These are phyloP conservation scores for Hamamelis virginiana DNA, from an alignment of 164 flowering plant genomes.

Conservation along the genomic window DNA sequence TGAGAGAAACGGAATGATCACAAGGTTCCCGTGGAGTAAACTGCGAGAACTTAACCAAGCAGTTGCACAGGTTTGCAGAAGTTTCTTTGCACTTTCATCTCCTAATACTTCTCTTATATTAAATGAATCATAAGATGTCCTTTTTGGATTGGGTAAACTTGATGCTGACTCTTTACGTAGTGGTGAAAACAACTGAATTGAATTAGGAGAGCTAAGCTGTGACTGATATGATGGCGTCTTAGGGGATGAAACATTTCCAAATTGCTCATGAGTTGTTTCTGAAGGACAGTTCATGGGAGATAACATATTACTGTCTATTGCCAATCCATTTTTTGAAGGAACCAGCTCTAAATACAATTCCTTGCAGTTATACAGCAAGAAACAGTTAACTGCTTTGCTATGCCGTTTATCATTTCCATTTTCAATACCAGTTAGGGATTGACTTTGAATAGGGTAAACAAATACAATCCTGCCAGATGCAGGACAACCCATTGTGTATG, in stretches of 20 bases:
- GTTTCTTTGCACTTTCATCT: conserved; percentile 50
- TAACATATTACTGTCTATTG: conserved; percentile 2
- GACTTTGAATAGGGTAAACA: conserved; percentile 47
- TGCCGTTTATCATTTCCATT: conserved; percentile 24
- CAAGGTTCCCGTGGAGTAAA: conserved; percentile 72
- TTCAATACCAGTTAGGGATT: conserved; percentile 10
- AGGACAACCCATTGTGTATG: conserved; percentile 71
- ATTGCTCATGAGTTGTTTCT: conserved; percentile 19
- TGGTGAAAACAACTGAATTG: conserved; percentile 21
- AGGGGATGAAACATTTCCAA: conserved; percentile 56
- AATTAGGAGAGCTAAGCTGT: conserved; percentile 32
- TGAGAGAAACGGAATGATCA: conserved; percentile 55
- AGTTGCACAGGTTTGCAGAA: conserved; percentile 48
- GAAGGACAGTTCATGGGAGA: conserved; percentile 15
- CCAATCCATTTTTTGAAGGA: conserved; percentile 21
- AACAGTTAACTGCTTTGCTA: conserved; percentile 11
- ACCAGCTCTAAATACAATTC: conserved; percentile 57
- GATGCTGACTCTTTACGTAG: conserved; percentile 25
- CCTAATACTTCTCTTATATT: conserved; percentile 40
- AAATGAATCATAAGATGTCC: conserved; percentile 24
- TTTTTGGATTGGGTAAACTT: conserved; percentile 13
- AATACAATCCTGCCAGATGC: conserved; percentile 53
- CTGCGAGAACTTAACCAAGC: conserved; percentile 57
- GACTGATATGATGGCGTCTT: conserved; percentile 51
- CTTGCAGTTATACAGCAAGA: conserved; percentile 40